Conservation (phyloP, 176 grass and related monocot genomes). For the Carex myosuroides region DNA sequence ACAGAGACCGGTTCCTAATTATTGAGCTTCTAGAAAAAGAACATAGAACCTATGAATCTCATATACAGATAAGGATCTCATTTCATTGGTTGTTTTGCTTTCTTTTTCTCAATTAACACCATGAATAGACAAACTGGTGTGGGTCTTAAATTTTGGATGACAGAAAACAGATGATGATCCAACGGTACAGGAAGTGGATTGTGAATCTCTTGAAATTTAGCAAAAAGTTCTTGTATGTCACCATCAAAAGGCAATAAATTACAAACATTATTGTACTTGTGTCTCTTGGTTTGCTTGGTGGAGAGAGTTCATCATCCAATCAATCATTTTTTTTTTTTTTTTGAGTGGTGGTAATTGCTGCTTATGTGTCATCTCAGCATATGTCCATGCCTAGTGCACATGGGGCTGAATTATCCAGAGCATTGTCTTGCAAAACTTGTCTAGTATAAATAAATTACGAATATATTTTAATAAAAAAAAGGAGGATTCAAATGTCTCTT, state of each 20-base stretch:
- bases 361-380: background rate
- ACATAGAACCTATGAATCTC: background rate
- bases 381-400: background rate
- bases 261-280: slow-evolving; percentile 23
- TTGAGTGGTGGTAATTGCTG: background rate
- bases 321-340: background rate
- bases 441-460: background rate
- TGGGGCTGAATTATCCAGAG: slow-evolving; percentile 11
- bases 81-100: background rate
- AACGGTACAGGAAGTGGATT: background rate
- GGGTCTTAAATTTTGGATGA: background rate
- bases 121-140: background rate
- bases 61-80: background rate
- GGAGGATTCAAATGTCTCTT: too few relatives aligned
- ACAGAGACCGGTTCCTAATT: background rate
- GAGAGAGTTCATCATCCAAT: background rate
- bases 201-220: background rate
- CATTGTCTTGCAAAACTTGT: background rate
- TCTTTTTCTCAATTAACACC: background rate
- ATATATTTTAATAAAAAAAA: too few relatives aligned
- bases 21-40: background rate
- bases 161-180: background rate
- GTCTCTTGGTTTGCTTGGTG: slow-evolving; percentile 3
- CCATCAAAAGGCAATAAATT: background rate
- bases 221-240: background rate